Conservation (phyloP, 805 yeast genomes). For the Monosporozyma siamensis region DNA sequence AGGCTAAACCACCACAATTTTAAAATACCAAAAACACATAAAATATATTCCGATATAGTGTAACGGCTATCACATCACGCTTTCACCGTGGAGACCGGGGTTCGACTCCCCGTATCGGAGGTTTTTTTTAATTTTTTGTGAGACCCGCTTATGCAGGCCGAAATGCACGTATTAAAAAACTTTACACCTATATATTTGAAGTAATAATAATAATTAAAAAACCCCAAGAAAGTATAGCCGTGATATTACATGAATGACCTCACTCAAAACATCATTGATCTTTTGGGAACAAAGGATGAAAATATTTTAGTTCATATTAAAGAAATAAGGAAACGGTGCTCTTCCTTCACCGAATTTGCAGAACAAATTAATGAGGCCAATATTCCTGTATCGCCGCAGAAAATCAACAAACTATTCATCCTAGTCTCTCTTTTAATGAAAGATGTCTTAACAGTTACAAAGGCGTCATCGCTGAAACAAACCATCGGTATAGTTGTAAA, state of each 20-base stretch:
- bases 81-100: slow-evolving; percentile 15
- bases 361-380: background rate
- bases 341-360: background rate
- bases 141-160: background rate
- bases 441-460: slow-evolving; percentile 25
- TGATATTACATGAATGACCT: background rate
- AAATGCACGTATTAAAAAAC: background rate
- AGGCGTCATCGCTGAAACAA: slow-evolving; percentile 30
- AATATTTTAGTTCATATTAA: background rate
- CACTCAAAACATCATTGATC: background rate
- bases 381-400: background rate
- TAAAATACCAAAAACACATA: too few relatives aligned
- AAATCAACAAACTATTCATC: background rate
- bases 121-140: slow-evolving; percentile 3
- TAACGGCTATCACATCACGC: slow-evolving; percentile 18
- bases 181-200: too few relatives aligned
- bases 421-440: slow-evolving; percentile 1
- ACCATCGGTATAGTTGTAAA: slow-evolving; percentile 7
- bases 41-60: slow-evolving; percentile 11
- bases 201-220: too few relatives aligned
- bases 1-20: too few relatives aligned
- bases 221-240: background rate
- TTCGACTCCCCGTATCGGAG: slow-evolving; percentile 18
- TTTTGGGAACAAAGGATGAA: background rate
- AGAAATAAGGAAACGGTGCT: background rate